Evolutionary conservation across 2,329 filamentous ascomycete species (phyloP), one percentile per base, ranked within the genome.

Genomic region (Gyromitra esculenta): DNA sequence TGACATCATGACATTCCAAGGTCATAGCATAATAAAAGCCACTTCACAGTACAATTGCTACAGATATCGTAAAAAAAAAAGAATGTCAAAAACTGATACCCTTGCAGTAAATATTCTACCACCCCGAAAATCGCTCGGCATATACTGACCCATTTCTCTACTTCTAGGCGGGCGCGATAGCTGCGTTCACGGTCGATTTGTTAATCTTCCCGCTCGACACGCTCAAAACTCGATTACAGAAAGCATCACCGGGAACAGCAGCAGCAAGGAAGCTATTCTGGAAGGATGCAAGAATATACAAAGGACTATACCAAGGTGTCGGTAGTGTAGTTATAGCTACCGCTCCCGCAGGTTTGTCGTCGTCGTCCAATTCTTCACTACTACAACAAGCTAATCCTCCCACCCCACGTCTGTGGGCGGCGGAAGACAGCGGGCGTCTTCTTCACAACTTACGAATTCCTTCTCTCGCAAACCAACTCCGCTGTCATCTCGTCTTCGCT

Each of bases 191-290:
- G 0, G 91, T 97, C 73, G 93, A 97, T 83, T 86, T 96, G 63
- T 86, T 97, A 15, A 89, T 97, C 45, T 97, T 96, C 81, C 94
- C 94, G 0, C 86, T 97, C 15, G 94, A 97, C 82, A 97, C 94
- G 0, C 86, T 97, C 81, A 97, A 97, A 83, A 97, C 94, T 6
- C 89, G 94, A 8, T 87, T 93, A 48, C 87, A 87, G 64, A 86
- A 90, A 0, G 95, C 90, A 84, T 86, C 86, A 15, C 84, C 84
- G 0, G 87, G 88, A 25, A 87, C 87, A 13, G 85, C 86, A 5
- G 48, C 71, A n/a, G 73, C 73, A 8, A 43, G 68, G 15, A 64
- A 52, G 0, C 9, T 37, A 2, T 75, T 75, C 25, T 83, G 89
- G 41, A 88, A 87, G 57, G 86, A 86, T 74, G 85, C 86, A 69